Evolutionary conservation across 495 filamentous ascomycete genomes (phyloP), one percentile per base, ranked within the genome.

Genomic region (Cercophora sp.): DNA sequence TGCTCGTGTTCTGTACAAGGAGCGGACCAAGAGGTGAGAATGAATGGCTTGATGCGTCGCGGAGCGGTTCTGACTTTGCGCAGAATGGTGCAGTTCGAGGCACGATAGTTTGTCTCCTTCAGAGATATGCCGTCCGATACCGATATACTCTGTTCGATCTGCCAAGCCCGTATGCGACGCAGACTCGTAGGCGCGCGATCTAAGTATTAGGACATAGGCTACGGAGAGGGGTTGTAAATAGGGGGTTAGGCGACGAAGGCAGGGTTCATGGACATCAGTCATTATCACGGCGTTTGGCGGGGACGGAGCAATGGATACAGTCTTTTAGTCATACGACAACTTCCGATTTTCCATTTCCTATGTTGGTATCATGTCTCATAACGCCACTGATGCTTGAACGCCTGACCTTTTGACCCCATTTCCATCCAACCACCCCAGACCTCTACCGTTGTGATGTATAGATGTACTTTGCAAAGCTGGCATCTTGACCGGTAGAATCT

Each of bases 11-110:
- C 73, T 99, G 54, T 96, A 96, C 71, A 99, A 99, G 80, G 89
- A 96, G 82, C 74, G 93, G 61, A 99, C 93, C 26, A 96, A 96
- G 79, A 80, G 94, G 93, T 96, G 68, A 70, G 84, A 25, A 8
- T 25, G 19, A 20, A n/a, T 6, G n/a, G 31, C 20, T 16, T 16
- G 20, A n/a, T 2, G 8, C 4, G n/a, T n/a, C n/a, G n/a, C n/a
- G n/a, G n/a, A n/a, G n/a, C n/a, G n/a, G n/a, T 15, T 23, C 26
- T 45, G 8, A 41, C 19, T 20, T 2, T 37, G n/a, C 8, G 27
- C 51, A 78, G 79, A 82, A 97, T 98, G 91, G 91, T 98, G 27
- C 93, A 98, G 70, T 98, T 98, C 62, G 91, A 98, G 73, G 94
- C 94, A 43, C 84, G 92, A 61, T 96, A 62, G 25, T 8, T 6